Conservation (phyloP, 495 filamentous ascomycete species). For the Friedmanniomyces simplex region DNA sequence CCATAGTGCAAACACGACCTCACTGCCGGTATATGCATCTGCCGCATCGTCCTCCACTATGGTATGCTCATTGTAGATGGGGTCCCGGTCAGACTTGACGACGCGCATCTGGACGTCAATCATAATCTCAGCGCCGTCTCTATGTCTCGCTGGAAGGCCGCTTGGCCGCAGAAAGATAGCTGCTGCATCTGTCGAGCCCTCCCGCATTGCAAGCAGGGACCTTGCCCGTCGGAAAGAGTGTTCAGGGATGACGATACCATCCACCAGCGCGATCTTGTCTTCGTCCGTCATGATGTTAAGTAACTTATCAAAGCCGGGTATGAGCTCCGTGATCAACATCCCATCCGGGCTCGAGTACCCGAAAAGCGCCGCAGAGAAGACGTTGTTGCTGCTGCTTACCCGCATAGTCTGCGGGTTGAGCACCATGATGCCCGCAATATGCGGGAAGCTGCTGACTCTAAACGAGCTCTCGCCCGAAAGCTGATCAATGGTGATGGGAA, state of each 20-base stretch:
- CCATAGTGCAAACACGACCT: slow-evolving; percentile 92
- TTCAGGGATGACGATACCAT: slow-evolving; percentile 96
- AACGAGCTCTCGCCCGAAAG: slow-evolving; percentile 54
- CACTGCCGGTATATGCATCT: slow-evolving; percentile 43
- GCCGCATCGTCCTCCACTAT: slow-evolving; percentile 40
- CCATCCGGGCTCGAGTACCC: slow-evolving; percentile 77
- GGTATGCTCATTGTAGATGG: slow-evolving; percentile 35
- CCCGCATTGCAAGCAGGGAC: slow-evolving; percentile 67
- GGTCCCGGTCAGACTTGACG: slow-evolving; percentile 66
- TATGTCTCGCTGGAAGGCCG: slow-evolving; percentile 74
- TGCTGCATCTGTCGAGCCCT: slow-evolving; percentile 67
- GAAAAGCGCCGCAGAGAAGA: slow-evolving; percentile 85
- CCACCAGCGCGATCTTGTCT: slow-evolving; percentile 67
- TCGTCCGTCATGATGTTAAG: slow-evolving; percentile 73
- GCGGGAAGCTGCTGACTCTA: slow-evolving; percentile 82
- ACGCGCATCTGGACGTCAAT: slow-evolving; percentile 95
- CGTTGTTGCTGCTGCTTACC: slow-evolving; percentile 87
- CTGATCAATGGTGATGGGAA: slow-evolving; percentile 66
- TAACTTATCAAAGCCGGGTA: slow-evolving; percentile 79
- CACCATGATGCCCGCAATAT: slow-evolving; percentile 95
- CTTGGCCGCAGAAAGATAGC: slow-evolving; percentile 63
- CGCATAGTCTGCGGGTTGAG: slow-evolving; percentile 61
- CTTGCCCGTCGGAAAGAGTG: slow-evolving; percentile 87
- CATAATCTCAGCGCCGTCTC: slow-evolving; percentile 80
- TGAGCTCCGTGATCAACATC: slow-evolving; percentile 62